Evolutionary conservation across 495 filamentous ascomycete species (phyloP), one percentile per base, ranked within the genome.

Genomic region (Podospora comata): DNA sequence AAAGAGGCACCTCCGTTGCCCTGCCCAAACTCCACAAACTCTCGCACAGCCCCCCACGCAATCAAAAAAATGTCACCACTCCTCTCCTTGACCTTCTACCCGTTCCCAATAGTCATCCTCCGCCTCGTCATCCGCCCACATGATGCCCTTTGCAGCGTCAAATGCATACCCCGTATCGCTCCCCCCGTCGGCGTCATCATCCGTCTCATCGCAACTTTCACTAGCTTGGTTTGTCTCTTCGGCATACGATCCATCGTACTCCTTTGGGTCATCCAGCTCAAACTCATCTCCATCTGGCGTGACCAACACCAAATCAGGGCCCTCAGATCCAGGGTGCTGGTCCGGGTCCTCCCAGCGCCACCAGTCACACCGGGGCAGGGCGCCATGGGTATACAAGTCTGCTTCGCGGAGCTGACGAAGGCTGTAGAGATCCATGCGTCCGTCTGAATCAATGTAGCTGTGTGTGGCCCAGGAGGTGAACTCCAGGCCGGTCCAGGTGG

Each of bases 401-500:
- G 32, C 30, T 5, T 68, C 61, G 16, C 55, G 30, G 3, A 7
- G 5, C 15, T 48, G 39, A 11, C 39, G 39, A 48, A 48, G 39
- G 9, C 1, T n/a, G 16, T n/a, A 9, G 15, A 65, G 1, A 16
- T 18, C 62, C 26, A 68, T 9, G 16, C 19, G 56, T 2, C 56
- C 15, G 32, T 2, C 18, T 4, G 2, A 2, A 20, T 34, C 28
- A 48, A 68, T 28, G 62, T 48, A 65, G 23, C 2, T 27, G n/a
- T 55, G 2, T 4, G 2, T 0, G 39, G 56, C 67, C 67, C 67
- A 68, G 20, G 3, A 2, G 34, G 56, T 61, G 9, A 1, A 4
- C 5, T 68, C 62, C 6, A 68, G 62, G 23, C 67, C 62, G 18
- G 62, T 68, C 67, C 67, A 65, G 32, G 62, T 60, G 9, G 18